Evolutionary conservation across 208 protist species (phyloP), one percentile per base, ranked within the genome.

Genomic region (Blechomonas ayalai): DNA sequence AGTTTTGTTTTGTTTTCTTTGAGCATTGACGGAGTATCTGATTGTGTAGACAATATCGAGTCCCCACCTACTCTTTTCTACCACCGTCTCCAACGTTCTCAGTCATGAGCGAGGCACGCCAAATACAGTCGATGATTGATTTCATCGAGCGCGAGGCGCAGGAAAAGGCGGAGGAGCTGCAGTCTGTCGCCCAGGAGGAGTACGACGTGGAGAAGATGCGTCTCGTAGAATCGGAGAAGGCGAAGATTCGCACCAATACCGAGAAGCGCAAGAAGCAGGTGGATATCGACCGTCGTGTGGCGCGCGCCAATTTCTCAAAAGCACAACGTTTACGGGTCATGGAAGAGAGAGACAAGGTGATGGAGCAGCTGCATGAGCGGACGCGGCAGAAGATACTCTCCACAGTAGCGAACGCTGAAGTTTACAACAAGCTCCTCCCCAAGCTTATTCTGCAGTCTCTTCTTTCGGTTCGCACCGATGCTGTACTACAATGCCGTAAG

Each of bases 61-160:
- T n/a, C n/a, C n/a, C n/a, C n/a, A n/a, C n/a, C n/a, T n/a, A n/a
- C n/a, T n/a, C n/a, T n/a, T n/a, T n/a, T n/a, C n/a, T n/a, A n/a
- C n/a, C n/a, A n/a, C n/a, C n/a, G n/a, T n/a, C n/a, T n/a, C n/a
- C n/a, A n/a, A n/a, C n/a, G n/a, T 18, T 15, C 34, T 19, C 36
- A 52, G 82, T 44, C 16, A 90, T 92, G 81, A 88, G 74, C 64
- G 80, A 92, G 61, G 74, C 68, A 53, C 76, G 88, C 40, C 83
- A 92, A 48, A 95, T 95, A 68, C 81, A 91, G 77, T 81, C 74
- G 55, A 95, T 95, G 88, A 92, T 92, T 67, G 83, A 91, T 62
- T 95, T 95, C 72, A 95, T 95, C 61, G 77, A 91, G 70, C 79
- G 81, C 47, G 88, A 95, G 63, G 88, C 88, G 45, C 82, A 88